Conservation (phyloP, 352 stramenopile species). For the Globisporangium nagaii region DNA sequence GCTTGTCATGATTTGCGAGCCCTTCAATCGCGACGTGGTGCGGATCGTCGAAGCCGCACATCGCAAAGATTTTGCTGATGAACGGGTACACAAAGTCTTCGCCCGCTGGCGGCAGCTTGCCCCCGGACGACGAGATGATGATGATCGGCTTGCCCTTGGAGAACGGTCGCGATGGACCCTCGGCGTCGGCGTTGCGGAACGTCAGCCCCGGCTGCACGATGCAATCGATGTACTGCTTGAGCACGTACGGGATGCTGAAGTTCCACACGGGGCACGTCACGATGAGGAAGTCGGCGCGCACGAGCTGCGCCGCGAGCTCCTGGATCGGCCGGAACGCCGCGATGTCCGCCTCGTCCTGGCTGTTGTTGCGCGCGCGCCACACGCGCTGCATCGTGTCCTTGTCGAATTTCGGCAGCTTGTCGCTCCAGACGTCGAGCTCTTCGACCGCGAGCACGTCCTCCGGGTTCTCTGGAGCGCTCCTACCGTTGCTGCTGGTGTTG, state of each 20-base stretch:
- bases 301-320: constrained; percentile 49
- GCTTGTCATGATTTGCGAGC: constrained; percentile 59
- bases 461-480: constrained; percentile 14
- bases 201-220: constrained; percentile 67
- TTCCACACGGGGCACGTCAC: constrained; percentile 78
- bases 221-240: constrained; percentile 85
- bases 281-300: constrained; percentile 69
- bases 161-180: constrained; percentile 48
- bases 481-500: constrained; percentile 16
- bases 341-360: constrained; percentile 44
- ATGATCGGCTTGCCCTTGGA: constrained; percentile 56
- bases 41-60: constrained; percentile 66
- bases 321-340: constrained; percentile 65
- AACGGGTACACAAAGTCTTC: constrained; percentile 73
- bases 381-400: constrained; percentile 63
- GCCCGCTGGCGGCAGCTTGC: constrained; percentile 43
- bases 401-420: constrained; percentile 60
- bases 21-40: constrained; percentile 62
- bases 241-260: constrained; percentile 67
- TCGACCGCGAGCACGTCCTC: constrained; percentile 60
- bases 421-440: constrained; percentile 65
- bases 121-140: constrained; percentile 70
- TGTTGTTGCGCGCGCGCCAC: constrained; percentile 62
- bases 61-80: constrained; percentile 67
- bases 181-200: constrained; percentile 59